A percentile compares a stretch with the other conserved stretches of the same genome.
Evolutionary conservation across 768 basidiomycete genomes (phyloP).

Genomic region (Suillus sp.): DNA sequence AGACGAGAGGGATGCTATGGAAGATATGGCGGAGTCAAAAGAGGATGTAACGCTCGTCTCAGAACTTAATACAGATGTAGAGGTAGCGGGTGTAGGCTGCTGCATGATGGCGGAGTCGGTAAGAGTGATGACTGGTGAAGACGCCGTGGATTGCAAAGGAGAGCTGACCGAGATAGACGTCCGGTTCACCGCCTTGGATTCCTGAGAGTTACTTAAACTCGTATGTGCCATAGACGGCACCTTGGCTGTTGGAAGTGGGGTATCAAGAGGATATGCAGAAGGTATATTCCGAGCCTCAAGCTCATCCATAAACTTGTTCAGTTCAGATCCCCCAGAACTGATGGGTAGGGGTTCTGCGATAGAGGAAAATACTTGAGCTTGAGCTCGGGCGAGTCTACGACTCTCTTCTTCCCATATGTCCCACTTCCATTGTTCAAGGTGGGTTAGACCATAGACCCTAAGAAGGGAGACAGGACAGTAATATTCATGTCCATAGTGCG

Average conservation of each 20-base stretch:
- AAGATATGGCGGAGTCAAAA: neutral
- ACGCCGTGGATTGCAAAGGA: neutral
- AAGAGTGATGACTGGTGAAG: neutral
- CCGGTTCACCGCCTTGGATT: neutral
- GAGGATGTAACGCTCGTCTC: neutral
- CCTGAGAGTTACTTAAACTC: neutral
- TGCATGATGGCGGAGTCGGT: neutral
- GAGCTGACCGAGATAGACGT: neutral
- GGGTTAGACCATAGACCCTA: constrained; percentile 93
- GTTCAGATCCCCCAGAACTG: neutral
- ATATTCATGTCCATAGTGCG: constrained; percentile 92
- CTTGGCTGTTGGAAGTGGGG: neutral
- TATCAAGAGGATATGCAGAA: neutral
- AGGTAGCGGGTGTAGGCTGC: constrained; percentile 1
- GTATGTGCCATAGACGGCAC: neutral
- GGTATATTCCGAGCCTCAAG: neutral
- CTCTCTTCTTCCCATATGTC: constrained; percentile 80
- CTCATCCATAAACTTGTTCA: constrained; percentile 9
- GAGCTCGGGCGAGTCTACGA: constrained; percentile 36
- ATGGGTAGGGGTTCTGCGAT: constrained; percentile 1
- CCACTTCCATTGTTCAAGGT: constrained; percentile 96
- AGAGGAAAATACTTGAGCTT: neutral
- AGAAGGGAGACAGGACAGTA: constrained; percentile 94
- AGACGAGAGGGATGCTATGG: constrained; percentile 1
- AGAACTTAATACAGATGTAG: neutral